A percentile compares a stretch with the other conserved stretches of the same genome.
These are phyloP conservation scores for Skeletonema marinoi DNA, from an alignment of 108 stramenopile genomes.

Conservation along the genomic window DNA sequence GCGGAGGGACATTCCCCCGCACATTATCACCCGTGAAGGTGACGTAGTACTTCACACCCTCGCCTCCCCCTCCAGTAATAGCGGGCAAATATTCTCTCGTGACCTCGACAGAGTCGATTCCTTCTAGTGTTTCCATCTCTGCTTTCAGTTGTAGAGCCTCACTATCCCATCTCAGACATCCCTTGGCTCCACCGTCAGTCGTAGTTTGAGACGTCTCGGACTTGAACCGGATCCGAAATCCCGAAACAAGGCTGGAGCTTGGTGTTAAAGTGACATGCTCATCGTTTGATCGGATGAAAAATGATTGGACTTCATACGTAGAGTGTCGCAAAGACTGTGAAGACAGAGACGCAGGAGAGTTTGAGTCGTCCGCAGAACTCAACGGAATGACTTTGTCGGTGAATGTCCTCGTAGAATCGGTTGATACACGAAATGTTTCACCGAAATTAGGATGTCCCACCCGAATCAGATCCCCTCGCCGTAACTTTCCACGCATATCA, in stretches of 20 bases:
- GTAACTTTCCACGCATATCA: constrained; percentile 43
- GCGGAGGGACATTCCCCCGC: constrained; percentile 66
- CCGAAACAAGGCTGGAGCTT: constrained; percentile 35
- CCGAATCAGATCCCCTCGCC: constrained; percentile 67
- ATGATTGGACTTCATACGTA: constrained; percentile 76
- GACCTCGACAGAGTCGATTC: constrained; percentile 56
- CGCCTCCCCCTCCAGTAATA: constrained; percentile 22
- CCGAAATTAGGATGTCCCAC: constrained; percentile 72
- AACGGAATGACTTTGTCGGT: constrained; percentile 48
- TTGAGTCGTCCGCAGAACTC: constrained; percentile 44
- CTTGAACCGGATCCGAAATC: constrained; percentile 55
- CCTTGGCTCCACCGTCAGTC: constrained; percentile 44
- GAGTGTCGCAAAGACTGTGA: constrained; percentile 47
- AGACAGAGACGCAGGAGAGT: constrained; percentile 50
- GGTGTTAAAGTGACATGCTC: constrained; percentile 39
- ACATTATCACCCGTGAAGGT: constrained; percentile 76
- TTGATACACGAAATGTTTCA: constrained; percentile 71
- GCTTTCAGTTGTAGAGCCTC: constrained; percentile 38
- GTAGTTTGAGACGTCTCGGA: constrained; percentile 43
- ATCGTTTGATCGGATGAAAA: constrained; percentile 37
- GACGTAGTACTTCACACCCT: constrained; percentile 57
- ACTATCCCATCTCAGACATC: constrained; percentile 57
- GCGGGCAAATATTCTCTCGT: constrained; percentile 25
- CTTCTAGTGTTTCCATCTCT: constrained; percentile 62
- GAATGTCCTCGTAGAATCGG: constrained; percentile 38